Evolutionary conservation across 2,329 filamentous ascomycete genomes (phyloP), one percentile per base, ranked within the genome.

Genomic region (Aspergillus tamarii): DNA sequence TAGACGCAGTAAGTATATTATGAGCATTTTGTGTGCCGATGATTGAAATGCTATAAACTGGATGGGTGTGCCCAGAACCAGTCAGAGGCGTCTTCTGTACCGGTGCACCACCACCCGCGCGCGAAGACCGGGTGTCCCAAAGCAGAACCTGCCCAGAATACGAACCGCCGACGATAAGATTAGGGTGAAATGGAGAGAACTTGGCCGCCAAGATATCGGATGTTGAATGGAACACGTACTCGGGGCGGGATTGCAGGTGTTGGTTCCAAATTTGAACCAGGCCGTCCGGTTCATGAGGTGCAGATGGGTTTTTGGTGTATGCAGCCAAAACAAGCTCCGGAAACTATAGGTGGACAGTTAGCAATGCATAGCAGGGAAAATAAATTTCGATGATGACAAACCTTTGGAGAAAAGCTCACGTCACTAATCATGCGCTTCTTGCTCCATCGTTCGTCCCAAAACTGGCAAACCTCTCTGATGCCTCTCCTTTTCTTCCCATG

Each of bases 1-100:
- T 99, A 1, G 93, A 97, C 76, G 93, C 94, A 39, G 94, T 97
- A 71, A 99, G 91, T 76, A 99, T 97, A 78, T 98, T 99, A 82
- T 97, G 97, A 64, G 95, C 95, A 77, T 99, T 99, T 75, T 98
- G 95, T 0, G 96, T 99, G 67, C 95, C 95, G 57, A 99, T 93
- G 61, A 99, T 96, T 66, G 95, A 92, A 62, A 99, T 88, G 45
- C 91, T 93, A 82, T 99, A 99, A 67, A 99, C 91, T 0, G 95
- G 95, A 74, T 99, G 95, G 9, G 95, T 96, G 77, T 99, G 95
- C 16, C 95, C 94, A 16, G 92, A 94, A 57, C 95, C 94, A 7
- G 94, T 98, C 45, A 99, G 84, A 0, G 95, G 95, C 1, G 95
- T 99, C 81, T 97, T 97, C 73, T 97, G 94, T 7, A 98, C 93